Evolutionary conservation across 2,329 filamentous ascomycete species (phyloP), one percentile per base, ranked within the genome.

Genomic region (Paraphaeosphaeria sporulosa): DNA sequence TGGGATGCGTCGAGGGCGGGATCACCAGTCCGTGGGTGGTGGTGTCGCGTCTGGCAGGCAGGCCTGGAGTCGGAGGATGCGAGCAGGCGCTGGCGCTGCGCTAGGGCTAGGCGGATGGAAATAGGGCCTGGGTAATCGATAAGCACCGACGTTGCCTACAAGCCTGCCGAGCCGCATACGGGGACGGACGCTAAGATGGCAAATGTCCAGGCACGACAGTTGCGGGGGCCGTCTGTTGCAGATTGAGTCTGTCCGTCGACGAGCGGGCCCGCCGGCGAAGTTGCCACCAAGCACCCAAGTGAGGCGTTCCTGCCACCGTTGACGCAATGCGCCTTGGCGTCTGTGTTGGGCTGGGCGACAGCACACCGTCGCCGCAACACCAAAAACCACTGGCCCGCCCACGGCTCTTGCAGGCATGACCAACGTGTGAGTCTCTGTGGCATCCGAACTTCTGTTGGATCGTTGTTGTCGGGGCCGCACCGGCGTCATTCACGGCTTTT

Each of bases 111-210:
- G 57, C 38, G 62, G 63, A 67, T 66, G 63, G 52, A 55, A 55
- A 55, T 55, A 55, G 52, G 46, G 27, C 36, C 52, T 43, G 60
- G 57, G 49, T 59, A 67, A 67, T 66, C 66, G 67, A 67, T 69
- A 69, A 69, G 65, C 40, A 36, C 40, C 27, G 48, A 46, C 32
- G 30, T 42, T 47, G 54, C 32, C 34, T 32, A 46, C 49, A 46
- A 43, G 57, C 43, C 50, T 32, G 50, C 50, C 51, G 58, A 53
- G 58, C 53, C 40, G 50, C 53, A 49, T 49, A 49, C 3, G 6
- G 25, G 25, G 25, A 27, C 58, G 51, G 53, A 57, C 53, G 58
- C 52, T 56, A 57, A 27, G 36, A 36, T 25, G 34, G 12, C 17
- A 21, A 36, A 57, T 27, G 36, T 38, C 19, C 42, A 23, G 25